phyloP scores from a whole-genome alignment of 176 grass and related monocot genomes.

The Oryza nivara region DNA sequence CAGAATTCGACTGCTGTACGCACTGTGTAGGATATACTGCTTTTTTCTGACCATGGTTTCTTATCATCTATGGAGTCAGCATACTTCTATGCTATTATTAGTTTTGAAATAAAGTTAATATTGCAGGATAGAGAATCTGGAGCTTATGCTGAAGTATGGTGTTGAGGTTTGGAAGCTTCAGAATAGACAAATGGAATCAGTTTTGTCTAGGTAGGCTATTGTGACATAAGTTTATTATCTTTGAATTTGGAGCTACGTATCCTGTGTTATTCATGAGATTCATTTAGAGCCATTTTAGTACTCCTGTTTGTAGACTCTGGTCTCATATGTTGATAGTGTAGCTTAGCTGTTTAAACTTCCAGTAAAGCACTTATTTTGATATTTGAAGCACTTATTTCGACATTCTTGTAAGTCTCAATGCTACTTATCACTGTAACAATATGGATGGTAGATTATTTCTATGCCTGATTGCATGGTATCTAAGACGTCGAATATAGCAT shows the following conservation, averaged over 20 bases:
- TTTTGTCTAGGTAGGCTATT: constrained; percentile 80
- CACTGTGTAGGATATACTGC: background rate
- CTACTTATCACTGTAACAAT: background rate
- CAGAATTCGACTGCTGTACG: background rate
- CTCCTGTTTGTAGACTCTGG: background rate
- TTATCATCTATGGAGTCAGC: constrained; percentile 8
- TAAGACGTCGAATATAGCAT: background rate
- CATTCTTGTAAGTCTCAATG: constrained; percentile 17
- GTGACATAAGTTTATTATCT: background rate
- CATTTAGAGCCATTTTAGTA: background rate
- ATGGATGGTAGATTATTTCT: constrained; percentile 4
- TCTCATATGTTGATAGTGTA: constrained; percentile 2
- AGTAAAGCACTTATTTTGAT: background rate
- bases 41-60: constrained; percentile 7
- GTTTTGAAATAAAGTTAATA: constrained; percentile 38
- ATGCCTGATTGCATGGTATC: background rate
- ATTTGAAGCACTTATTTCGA: background rate
- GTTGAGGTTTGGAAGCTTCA: constrained; percentile 93
- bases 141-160: constrained; percentile 83
- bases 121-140: constrained; percentile 96
- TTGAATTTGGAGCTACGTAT: background rate
- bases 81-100: constrained; percentile 13
- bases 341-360: constrained; percentile 1
- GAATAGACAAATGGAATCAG: constrained; percentile 85
- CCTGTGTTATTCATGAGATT: constrained; percentile 19